Percentiles rank a stretch among this genome's conserved stretches.
Evolutionary conservation across 1,284 basidiomycete genomes (phyloP).

Genomic region (Phenoliferia sp.): DNA sequence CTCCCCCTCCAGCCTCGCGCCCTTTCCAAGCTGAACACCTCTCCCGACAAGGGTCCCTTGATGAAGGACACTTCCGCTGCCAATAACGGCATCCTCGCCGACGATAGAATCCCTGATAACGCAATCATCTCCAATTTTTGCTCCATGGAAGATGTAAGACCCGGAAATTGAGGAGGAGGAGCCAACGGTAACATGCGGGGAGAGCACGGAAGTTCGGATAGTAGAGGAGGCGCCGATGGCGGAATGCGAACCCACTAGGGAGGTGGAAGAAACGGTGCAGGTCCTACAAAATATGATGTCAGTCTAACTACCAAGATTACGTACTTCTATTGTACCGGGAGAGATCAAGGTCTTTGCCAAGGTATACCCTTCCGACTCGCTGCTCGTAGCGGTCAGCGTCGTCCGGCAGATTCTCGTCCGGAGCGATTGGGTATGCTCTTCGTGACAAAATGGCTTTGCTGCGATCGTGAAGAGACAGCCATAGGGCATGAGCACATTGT

Average conservation of each 20-base stretch:
- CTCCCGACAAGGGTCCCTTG: constrained; percentile 43
- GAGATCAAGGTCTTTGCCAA: constrained; percentile 57
- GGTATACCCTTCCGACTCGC: constrained; percentile 76
- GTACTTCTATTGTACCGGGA: constrained; percentile 57
- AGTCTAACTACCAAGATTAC: constrained; percentile 20
- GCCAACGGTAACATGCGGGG: constrained; percentile 65
- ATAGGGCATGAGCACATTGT: background rate
- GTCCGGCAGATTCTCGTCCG: constrained; percentile 84
- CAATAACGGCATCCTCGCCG: constrained; percentile 45
- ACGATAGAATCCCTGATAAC: constrained; percentile 64
- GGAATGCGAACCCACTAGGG: constrained; percentile 69
- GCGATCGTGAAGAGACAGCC: too few species aligned
- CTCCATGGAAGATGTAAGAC: constrained; percentile 78
- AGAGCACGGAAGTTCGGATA: constrained; percentile 68
- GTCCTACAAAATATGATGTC: constrained; percentile 35
- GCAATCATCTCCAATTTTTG: constrained; percentile 69
- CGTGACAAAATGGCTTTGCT: constrained; percentile 87
- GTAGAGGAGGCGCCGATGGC: constrained; percentile 60
- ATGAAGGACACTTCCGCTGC: constrained; percentile 56
- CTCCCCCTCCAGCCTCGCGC: constrained; percentile 59
- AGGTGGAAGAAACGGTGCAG: constrained; percentile 75
- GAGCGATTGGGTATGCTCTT: constrained; percentile 91
- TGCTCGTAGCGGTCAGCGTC: constrained; percentile 69
- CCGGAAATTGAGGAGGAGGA: constrained; percentile 58
- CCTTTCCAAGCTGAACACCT: constrained; percentile 39